These are phyloP conservation scores for Hortaea sp. DNA, from an alignment of 2,329 filamentous ascomycete genomes.

Conservation along the genomic window DNA sequence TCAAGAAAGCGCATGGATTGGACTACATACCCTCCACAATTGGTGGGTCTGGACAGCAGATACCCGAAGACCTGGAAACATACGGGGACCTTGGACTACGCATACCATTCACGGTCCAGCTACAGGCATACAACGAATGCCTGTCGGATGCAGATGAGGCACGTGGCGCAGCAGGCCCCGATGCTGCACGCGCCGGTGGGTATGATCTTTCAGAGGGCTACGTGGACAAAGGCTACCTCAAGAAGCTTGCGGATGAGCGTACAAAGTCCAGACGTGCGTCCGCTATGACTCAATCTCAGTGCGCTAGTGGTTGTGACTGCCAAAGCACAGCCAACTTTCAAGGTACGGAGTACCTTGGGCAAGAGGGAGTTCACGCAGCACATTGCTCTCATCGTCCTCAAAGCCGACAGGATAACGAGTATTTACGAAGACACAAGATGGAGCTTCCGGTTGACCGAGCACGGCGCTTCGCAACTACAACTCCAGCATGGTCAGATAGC, in stretches of 20 bases:
- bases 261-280: background rate
- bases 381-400: background rate
- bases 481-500: slow-evolving; percentile 19
- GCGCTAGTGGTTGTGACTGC: background rate
- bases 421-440: slow-evolving; percentile 17
- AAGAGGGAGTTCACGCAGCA: background rate
- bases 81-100: slow-evolving; percentile 27
- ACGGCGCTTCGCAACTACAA: slow-evolving; percentile 19
- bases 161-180: background rate
- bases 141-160: background rate
- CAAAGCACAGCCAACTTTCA: background rate
- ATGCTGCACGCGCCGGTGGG: background rate
- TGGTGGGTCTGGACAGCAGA: slow-evolving; percentile 20
- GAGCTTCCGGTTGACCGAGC: slow-evolving; percentile 19
- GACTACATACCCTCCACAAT: slow-evolving; percentile 24
- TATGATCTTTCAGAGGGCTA: background rate
- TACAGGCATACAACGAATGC: slow-evolving; percentile 18
- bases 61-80: slow-evolving; percentile 26
- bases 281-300: background rate
- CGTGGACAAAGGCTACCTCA: background rate
- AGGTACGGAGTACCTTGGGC: background rate
- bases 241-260: background rate
- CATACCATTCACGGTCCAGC: slow-evolving; percentile 24
- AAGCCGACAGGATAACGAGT: background rate
- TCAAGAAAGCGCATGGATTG: slow-evolving; percentile 40